Base-by-base conservation (phyloP, 2,329 filamentous ascomycete species). In the Trematosphaeria pertusa region DNA sequence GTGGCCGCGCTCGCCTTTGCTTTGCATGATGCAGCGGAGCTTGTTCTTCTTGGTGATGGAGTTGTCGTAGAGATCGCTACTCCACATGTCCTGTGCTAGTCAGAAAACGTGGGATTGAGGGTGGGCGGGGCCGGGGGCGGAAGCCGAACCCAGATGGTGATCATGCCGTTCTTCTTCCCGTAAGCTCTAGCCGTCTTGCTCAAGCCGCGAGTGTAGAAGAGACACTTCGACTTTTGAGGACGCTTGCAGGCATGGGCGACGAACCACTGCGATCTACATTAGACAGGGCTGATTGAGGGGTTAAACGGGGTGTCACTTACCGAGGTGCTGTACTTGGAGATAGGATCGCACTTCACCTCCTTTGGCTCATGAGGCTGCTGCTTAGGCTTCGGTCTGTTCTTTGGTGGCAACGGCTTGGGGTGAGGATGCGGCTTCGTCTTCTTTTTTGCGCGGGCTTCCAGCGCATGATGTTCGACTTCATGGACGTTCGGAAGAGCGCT, bases 21-120 rank as follows among this genome's bases (percentile, higher is more conserved):
- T 4, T 14, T 32, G 28, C 39, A 43, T 43, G 39, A 43, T 43
- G 31, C 39, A 43, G 30, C 39, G 39, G 19, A 43, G 18, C 20
- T 30, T 30, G 22, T 43, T 43, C 4, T 33, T 32, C 17, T 31
- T 43, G 9, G 12, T 33, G 14, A 22, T 20, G 9, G 20, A 22
- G 18, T 43, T 43, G 31, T 43, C 33, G 19, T 43, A 43, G 31
- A 34, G 33, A 15, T 9, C 19, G 6, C 31, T 26, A 14, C 22
- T 20, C 39, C 39, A 43, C 10, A 43, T 32, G 15, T 43, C 39
- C 39, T 43, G 19, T 35, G 20, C 9, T 22, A 7, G 30, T 18
- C 14, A 15, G 5, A 22, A n/a, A n/a, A n/a, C n/a, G 17, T 15
- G 28, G 30, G 15, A 15, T 32, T 32, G 30, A 32, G 12, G 6